Base-by-base conservation (phyloP, 2,329 filamentous ascomycete genomes). In the Leptographium procerum region DNA sequence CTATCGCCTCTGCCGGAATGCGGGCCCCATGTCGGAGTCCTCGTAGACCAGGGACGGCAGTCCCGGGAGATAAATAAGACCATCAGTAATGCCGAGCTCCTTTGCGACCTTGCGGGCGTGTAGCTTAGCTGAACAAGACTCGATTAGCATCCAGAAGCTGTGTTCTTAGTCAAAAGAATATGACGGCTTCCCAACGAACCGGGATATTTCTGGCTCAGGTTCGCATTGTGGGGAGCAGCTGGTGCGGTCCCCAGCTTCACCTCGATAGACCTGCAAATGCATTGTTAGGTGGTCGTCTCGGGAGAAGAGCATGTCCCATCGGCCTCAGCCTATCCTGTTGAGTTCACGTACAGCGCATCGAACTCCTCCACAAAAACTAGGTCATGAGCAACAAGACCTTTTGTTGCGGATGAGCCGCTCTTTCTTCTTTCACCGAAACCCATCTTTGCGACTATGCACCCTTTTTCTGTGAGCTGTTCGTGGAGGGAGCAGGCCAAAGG, bases 1-100 rank as follows among this genome's bases (percentile, higher is more conserved):
- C 80, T 84, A 82, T 70, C 81, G 74, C 47, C 80, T 74, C 66
- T 84, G 81, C 51, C 80, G 75, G 63, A 84, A 83, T 47, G 72
- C 69, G 26, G 76, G 78, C 0, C 76, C 76, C 69, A 79, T 77
- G 63, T 84, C 81, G 10, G 81, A 83, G 69, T 84, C 78, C 64
- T 83, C 80, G 63, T 77, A 83, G n/a, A 71, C 70, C 22, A 69
- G 69, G 31, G 77, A 75, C 2, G 73, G 69, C 64, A 80, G 75
- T 26, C 81, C 81, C 1, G 77, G 77, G 19, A 84, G 72, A 65
- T 77, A 84, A 65, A 84, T 73, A 65, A 84, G 70, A 59, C 81
- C 81, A 62, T 75, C 69, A 31, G 71, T 66, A 52, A 73, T 72
- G 11, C 71, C 75, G 16, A 84, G 73, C 64, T 80, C 73, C 28